These are phyloP conservation scores for Penicillium sp. DNA, from an alignment of 2,329 filamentous ascomycete genomes.

Conservation along the genomic window DNA sequence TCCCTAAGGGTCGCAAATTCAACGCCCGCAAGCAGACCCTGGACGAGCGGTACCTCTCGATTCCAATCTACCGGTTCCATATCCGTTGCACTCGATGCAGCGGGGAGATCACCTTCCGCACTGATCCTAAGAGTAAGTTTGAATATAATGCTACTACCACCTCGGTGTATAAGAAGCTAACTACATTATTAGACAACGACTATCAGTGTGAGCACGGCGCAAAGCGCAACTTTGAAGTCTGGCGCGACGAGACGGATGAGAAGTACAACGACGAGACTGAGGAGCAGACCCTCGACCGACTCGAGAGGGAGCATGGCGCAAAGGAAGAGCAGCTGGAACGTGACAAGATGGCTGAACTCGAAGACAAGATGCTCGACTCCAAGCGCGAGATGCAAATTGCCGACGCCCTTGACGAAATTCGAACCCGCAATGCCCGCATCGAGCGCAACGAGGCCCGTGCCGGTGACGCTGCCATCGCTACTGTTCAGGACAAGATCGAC, in stretches of 20 bases:
- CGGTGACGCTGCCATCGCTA: conserved; percentile 53
- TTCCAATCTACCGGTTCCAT: conserved; percentile 86
- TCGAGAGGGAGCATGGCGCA: conserved; percentile 71
- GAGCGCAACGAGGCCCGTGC: conserved; percentile 71
- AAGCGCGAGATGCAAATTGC: conserved; percentile 95
- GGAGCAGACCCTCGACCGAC: conserved; percentile 77
- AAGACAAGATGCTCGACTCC: conserved; percentile 88
- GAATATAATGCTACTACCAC: not conserved
- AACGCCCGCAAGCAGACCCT: conserved; percentile 92
- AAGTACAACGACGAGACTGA: conserved; percentile 67
- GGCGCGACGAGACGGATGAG: conserved; percentile 66
- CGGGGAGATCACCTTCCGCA: conserved; percentile 86
- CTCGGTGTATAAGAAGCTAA: not conserved
- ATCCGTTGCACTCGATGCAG: conserved; percentile 85
- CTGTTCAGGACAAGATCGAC: conserved; percentile 46
- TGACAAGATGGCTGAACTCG: conserved; percentile 92
- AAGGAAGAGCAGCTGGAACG: conserved; percentile 66
- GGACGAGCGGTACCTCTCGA: conserved; percentile 82
- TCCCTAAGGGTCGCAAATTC: conserved; percentile 92
- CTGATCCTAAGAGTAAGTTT: conserved; percentile 75
- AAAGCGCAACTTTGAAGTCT: conserved; percentile 89
- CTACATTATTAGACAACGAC: conserved; percentile 58
- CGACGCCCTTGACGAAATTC: conserved; percentile 91
- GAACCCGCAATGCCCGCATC: conserved; percentile 83
- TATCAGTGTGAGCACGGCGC: conserved; percentile 79